Evolutionary conservation across 2,329 filamentous ascomycete species (phyloP).

Genomic region (Curvularia sp.): DNA sequence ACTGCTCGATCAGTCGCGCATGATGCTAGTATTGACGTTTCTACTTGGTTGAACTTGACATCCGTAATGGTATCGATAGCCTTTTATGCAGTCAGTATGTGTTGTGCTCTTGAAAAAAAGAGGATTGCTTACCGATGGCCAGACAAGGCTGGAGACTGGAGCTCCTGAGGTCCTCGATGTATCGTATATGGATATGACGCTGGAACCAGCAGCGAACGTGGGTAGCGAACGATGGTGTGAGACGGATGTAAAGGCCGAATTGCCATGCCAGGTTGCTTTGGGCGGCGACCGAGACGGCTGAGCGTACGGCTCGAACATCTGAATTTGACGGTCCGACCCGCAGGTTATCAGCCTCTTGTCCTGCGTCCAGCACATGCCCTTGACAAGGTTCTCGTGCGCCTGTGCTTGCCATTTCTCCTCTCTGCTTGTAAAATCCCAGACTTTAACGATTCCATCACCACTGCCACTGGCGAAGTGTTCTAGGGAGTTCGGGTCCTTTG

Average conservation of each 20-base stretch:
- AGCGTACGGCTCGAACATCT: conserved; percentile 90
- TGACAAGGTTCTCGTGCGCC: conserved; percentile 93
- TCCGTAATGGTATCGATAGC: conserved; percentile 85
- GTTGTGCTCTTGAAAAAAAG: neutral
- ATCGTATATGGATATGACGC: conserved; percentile 86
- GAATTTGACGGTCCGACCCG: conserved; percentile 83
- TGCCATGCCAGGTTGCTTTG: conserved; percentile 82
- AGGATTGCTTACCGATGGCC: conserved; percentile 67
- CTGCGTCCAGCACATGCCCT: conserved; percentile 86
- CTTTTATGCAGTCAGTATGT: conserved; percentile 9
- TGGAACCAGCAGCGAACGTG: conserved; percentile 80
- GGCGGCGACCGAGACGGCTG: conserved; percentile 73
- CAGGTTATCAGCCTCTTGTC: conserved; percentile 87
- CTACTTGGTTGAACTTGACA: conserved; percentile 89
- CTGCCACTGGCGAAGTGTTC: conserved; percentile 53
- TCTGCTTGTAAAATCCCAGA: conserved; percentile 79
- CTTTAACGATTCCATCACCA: conserved; percentile 89
- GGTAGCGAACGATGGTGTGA: conserved; percentile 81
- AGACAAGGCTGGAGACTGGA: conserved; percentile 81
- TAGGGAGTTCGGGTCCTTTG: conserved; percentile 57
- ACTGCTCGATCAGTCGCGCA: conserved; percentile 85
- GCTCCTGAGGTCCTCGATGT: conserved; percentile 77
- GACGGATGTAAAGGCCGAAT: conserved; percentile 80
- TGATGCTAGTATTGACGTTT: conserved; percentile 88
- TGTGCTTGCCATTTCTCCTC: conserved; percentile 79